Conservation (phyloP, 176 grass and related monocot species). For the Eremochloa ophiuroides region DNA sequence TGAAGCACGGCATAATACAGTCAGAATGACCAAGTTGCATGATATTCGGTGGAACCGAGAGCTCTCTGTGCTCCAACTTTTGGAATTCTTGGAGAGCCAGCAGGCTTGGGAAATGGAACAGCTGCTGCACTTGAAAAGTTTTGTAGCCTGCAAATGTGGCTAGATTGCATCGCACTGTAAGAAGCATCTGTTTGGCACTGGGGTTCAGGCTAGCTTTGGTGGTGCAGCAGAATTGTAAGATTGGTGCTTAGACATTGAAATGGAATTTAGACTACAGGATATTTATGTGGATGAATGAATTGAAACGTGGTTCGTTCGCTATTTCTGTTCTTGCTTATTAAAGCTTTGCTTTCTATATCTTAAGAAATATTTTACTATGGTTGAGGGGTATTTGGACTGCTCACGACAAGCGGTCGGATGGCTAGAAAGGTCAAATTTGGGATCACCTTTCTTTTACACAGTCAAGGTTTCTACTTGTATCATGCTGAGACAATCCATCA, state of each 20-base stretch:
- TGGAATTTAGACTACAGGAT: neutral
- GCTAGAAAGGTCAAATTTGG: no score
- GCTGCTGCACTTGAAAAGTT: slow-evolving; percentile 11
- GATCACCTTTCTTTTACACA: no score
- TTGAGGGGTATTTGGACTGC: no score
- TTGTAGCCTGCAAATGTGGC: slow-evolving; percentile 3
- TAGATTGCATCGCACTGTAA: slow-evolving; percentile 25
- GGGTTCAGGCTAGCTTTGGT: neutral
- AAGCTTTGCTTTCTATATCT: neutral
- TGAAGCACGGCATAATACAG: neutral
- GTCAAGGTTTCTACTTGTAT: no score
- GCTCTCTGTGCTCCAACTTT: slow-evolving; percentile 8
- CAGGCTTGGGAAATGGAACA: neutral
- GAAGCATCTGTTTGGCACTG: neutral
- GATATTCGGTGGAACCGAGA: slow-evolving; percentile 5
- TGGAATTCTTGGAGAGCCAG: slow-evolving; percentile 12
- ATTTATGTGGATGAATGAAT: slow-evolving; percentile 12
- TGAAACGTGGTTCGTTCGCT: neutral
- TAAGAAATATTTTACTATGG: no score
- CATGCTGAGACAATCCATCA: no score
- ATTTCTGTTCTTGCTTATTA: neutral
- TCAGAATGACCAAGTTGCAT: neutral
- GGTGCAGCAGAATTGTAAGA: slow-evolving; percentile 13
- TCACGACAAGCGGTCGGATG: no score
- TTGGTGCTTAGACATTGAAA: neutral